Evolutionary conservation across 2,329 filamentous ascomycete genomes (phyloP), one percentile per base, ranked within the genome.

Genomic region (Trichoderma cornu-damae): DNA sequence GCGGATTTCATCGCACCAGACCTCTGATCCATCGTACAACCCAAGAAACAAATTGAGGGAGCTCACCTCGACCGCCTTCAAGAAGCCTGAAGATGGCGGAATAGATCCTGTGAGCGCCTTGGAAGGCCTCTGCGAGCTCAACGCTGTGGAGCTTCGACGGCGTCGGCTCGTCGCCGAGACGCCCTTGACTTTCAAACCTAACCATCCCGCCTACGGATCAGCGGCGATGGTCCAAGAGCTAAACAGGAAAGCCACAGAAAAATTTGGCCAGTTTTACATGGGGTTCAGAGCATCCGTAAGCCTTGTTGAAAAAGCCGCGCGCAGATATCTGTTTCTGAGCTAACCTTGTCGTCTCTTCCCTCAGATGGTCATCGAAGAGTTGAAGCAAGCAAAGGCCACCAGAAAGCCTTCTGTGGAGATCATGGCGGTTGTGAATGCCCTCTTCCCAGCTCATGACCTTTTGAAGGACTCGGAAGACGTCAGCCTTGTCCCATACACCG

Each of bases 371-470:
- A 12, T 54, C 46, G 28, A 58, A 34, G 43, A 57, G 48, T 16
- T 59, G 32, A 26, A 43, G 18, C 28, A 57, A 16, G 56, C 58
- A 18, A 30, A 40, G 18, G 35, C 59, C 2, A 14, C 35, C 16
- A 54, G 51, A 49, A 61, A 63, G 24, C 57, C 64, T 12, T 38
- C 48, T 3, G 54, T 62, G 5, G 59, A 62, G 12, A 63, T 71
- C 32, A 68, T 73, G 70, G 71, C 69, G 20, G 63, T 65, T 6
- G 61, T 73, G 22, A 74, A 74, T 48, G 65, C 72, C 5, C 60
- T 74, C 18, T 70, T 74, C 32, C 69, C 72, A 1, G 57, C 70
- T 1, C 54, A 61, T 8, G 51, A 63, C 7, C 58, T 67, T 9
- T 59, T 67, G 16, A 57, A 61, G 32, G 50, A 62, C 14, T 52